Percentiles rank a stretch among this genome's conserved stretches.
Conservation (phyloP, 768 basidiomycete species). For the Suillus brevipes region DNA sequence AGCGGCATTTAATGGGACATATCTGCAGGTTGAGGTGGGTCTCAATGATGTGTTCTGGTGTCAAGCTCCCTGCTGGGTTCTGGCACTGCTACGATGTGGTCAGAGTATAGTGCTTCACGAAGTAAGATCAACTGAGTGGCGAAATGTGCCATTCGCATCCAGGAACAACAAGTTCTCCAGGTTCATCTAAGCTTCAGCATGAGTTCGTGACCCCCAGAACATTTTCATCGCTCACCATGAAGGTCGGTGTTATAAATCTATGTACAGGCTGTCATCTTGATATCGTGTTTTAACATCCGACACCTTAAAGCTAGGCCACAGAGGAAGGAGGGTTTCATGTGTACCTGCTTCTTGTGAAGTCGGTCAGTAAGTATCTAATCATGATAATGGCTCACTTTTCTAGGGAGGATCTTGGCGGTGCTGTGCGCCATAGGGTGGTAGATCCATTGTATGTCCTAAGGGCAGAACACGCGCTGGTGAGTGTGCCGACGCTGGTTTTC, state of each 20-base stretch:
- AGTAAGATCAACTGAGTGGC: too few relatives aligned
- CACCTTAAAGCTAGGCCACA: neutral
- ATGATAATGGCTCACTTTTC: neutral
- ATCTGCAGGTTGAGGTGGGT: too few relatives aligned
- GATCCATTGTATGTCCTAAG: neutral
- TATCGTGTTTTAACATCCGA: neutral
- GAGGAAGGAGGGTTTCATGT: neutral
- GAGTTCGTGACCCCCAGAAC: neutral
- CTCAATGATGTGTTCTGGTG: neutral
- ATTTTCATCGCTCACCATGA: neutral
- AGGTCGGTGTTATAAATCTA: neutral
- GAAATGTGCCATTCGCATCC: neutral
- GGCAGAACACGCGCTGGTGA: too few relatives aligned
- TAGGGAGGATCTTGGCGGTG: too few relatives aligned
- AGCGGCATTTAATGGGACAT: neutral
- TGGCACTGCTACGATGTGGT: neutral
- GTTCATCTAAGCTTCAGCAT: neutral
- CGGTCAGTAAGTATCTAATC: neutral
- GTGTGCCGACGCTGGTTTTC: too few relatives aligned
- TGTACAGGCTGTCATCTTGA: accelerated
- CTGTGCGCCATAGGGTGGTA: neutral
- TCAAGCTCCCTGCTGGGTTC: neutral
- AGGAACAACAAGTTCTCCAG: neutral
- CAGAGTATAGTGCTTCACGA: neutral
- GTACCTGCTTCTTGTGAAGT: neutral